Conservation (phyloP, 2,329 filamentous ascomycete genomes). For the Zopfia rhizophila region DNA sequence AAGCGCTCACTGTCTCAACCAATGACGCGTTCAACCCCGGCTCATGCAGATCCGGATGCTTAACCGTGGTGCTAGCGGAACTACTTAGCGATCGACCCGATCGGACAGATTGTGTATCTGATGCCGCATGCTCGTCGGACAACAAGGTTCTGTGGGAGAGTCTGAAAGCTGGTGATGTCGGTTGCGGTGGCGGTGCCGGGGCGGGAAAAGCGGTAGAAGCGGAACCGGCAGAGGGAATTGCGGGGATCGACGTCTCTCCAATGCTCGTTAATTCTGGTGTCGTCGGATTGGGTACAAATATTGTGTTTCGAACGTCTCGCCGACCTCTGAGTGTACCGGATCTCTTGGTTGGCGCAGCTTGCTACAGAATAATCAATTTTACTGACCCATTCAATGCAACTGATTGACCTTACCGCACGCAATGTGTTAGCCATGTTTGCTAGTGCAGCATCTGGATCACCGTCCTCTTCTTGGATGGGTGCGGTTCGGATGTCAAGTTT, state of each 20-base stretch:
- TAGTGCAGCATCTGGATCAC: constrained; percentile 77
- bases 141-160: constrained; percentile 45
- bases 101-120: constrained; percentile 90
- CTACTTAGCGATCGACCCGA: constrained; percentile 83
- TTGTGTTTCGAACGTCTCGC: constrained; percentile 89
- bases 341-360: constrained; percentile 64
- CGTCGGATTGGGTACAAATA: constrained; percentile 72
- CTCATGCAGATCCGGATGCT: constrained; percentile 82
- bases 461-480: constrained; percentile 80
- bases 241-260: constrained; percentile 42
- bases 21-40: constrained; percentile 88
- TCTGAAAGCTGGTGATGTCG: constrained; percentile 49
- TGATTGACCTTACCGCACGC: constrained; percentile 58
- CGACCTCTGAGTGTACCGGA: constrained; percentile 84
- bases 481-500: constrained; percentile 83
- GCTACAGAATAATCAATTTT: constrained; percentile 52
- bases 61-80: constrained; percentile 69
- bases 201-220: constrained; percentile 22
- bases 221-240: constrained; percentile 34
- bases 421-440: constrained; percentile 80
- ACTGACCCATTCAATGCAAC: background rate
- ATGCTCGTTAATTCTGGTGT: constrained; percentile 52
- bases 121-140: constrained; percentile 70
- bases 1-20: constrained; percentile 89
- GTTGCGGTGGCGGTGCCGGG: constrained; percentile 40